These are phyloP conservation scores for Nannizzia gypsea DNA, from an alignment of 2,329 filamentous ascomycete genomes.

Conservation along the genomic window DNA sequence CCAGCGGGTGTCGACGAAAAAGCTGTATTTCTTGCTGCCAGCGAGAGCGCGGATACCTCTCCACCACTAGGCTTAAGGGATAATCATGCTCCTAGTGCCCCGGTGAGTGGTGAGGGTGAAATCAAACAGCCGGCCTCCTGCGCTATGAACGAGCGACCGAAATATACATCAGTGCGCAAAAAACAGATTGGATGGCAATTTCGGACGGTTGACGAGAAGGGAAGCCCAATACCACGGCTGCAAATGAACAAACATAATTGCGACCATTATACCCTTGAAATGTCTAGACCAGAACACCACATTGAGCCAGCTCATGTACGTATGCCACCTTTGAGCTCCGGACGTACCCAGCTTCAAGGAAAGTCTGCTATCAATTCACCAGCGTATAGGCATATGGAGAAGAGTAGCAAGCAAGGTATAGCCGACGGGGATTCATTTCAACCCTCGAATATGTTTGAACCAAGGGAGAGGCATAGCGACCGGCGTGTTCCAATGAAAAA, in stretches of 20 bases:
- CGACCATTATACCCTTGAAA: not conserved
- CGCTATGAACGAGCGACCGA: not conserved
- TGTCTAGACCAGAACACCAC: not conserved
- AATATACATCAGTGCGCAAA: not conserved
- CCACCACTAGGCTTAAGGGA: not conserved
- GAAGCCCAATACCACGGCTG: constrained; percentile 22
- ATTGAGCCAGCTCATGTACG: too few relatives aligned
- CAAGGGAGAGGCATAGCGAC: too few relatives aligned
- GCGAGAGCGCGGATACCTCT: not conserved
- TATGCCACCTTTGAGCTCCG: too few relatives aligned
- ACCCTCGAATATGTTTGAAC: too few relatives aligned
- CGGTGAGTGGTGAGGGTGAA: not conserved
- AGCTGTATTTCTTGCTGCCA: too few relatives aligned
- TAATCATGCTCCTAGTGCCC: not conserved
- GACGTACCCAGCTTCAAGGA: too few relatives aligned
- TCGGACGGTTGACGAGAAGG: constrained; percentile 26
- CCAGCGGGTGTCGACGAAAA: not conserved
- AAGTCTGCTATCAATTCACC: not conserved
- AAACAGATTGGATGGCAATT: constrained; percentile 1
- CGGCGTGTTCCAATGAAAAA: not conserved
- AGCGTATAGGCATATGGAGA: not conserved
- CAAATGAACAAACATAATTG: not conserved
- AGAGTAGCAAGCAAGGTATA: not conserved
- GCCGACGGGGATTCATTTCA: not conserved
- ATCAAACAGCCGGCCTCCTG: not conserved